A percentile compares a stretch with the other conserved stretches of the same genome.
These are phyloP conservation scores for Colletotrichum cordylinicola DNA, from an alignment of 2,329 filamentous ascomycete genomes.

Conservation along the genomic window DNA sequence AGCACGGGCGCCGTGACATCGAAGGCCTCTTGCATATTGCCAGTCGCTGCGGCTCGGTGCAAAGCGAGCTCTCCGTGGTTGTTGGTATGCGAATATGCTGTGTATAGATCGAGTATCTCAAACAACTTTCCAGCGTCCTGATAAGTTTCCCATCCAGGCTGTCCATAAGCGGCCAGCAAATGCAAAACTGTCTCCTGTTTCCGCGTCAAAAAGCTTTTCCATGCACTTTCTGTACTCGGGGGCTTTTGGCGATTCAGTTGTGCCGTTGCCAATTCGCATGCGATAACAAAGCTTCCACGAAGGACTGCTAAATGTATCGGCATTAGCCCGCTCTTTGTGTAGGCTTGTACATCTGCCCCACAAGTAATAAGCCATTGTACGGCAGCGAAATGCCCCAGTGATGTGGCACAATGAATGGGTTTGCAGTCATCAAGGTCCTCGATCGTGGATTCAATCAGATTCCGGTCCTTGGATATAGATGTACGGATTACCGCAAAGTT, in stretches of 20 bases:
- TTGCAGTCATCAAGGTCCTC: background rate
- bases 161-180: too few species aligned
- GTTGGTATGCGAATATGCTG: background rate
- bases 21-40: too few species aligned
- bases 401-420: background rate
- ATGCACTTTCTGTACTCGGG: too few species aligned
- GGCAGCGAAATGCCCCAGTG: background rate
- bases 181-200: too few species aligned
- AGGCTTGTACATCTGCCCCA: background rate
- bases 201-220: background rate
- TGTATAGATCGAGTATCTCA: background rate
- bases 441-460: background rate
- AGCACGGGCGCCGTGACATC: too few species aligned
- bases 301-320: background rate
- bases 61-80: background rate
- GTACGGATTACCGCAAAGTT: too few species aligned
- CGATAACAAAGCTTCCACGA: background rate
- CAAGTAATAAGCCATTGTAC: background rate
- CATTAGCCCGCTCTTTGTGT: background rate
- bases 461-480: too few species aligned
- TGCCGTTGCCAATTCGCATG: background rate
- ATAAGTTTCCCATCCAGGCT: too few species aligned
- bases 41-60: background rate
- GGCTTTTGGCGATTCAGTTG: too few species aligned
- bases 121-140: too few species aligned